Evolutionary conservation across 2,329 filamentous ascomycete species (phyloP).

Genomic region (Calonectria fujianensis): DNA sequence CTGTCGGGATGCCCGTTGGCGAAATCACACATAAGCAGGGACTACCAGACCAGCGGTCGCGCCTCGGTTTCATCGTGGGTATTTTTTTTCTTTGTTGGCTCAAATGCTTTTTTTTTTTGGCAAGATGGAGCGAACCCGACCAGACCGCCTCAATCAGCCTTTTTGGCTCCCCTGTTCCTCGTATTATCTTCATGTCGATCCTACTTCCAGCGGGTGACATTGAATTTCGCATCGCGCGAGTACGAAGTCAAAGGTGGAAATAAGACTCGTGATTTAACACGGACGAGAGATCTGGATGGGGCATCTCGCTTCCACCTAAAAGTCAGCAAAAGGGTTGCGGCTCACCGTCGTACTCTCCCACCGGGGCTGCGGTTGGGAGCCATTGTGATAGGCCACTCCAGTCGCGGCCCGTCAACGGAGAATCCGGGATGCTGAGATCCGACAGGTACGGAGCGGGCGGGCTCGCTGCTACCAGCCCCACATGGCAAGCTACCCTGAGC

Average conservation of each 20-base stretch:
- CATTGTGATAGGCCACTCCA: background rate
- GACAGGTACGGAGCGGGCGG: background rate
- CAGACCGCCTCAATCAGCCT: conserved; percentile 6
- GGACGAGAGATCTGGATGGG: background rate
- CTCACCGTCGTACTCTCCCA: background rate
- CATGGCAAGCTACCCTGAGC: background rate
- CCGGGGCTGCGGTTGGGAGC: background rate
- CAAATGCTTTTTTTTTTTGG: background rate
- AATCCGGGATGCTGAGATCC: conserved; percentile 1
- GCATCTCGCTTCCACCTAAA: background rate
- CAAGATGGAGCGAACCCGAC: background rate
- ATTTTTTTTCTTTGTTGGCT: conserved; percentile 3
- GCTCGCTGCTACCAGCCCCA: background rate
- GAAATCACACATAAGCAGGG: conserved; percentile 3
- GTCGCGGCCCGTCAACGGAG: background rate
- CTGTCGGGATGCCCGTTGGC: background rate
- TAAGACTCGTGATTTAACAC: background rate
- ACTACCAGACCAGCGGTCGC: background rate
- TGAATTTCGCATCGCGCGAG: conserved; percentile 3
- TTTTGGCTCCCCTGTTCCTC: conserved; percentile 19
- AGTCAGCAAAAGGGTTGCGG: background rate
- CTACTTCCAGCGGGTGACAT: conserved; percentile 3
- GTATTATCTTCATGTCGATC: conserved; percentile 22
- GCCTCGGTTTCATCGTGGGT: background rate
- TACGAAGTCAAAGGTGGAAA: background rate